Percentiles rank a stretch among this genome's conserved stretches.
These are phyloP conservation scores for Chrysoporthe cubensis DNA, from an alignment of 2,329 filamentous ascomycete species.

Conservation along the genomic window DNA sequence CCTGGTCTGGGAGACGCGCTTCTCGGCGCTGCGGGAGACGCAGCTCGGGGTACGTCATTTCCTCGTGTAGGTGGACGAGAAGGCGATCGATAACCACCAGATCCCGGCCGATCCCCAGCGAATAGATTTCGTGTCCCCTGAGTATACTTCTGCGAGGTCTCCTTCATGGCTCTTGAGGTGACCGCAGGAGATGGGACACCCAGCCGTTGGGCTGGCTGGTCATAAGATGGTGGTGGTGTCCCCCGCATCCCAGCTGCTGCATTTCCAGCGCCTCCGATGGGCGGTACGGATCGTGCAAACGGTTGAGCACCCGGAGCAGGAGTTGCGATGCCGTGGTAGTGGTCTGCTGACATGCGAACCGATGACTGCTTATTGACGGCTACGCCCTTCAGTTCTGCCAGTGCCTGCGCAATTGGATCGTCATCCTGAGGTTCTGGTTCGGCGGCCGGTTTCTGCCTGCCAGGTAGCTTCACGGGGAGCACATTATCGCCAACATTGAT, in stretches of 20 bases:
- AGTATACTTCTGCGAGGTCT: conserved; percentile 87
- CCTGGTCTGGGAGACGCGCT: conserved; percentile 65
- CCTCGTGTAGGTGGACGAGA: conserved; percentile 64
- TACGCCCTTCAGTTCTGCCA: conserved; percentile 90
- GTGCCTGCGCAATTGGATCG: conserved; percentile 89
- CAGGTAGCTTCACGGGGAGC: conserved; percentile 85
- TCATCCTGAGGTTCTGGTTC: conserved; percentile 59
- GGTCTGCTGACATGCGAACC: conserved; percentile 88
- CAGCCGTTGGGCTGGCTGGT: conserved; percentile 75
- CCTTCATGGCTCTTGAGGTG: conserved; percentile 93
- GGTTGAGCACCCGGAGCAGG: conserved; percentile 64
- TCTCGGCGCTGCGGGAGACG: conserved; percentile 72
- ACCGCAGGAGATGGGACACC: conserved; percentile 91
- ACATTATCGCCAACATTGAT: conserved; percentile 96
- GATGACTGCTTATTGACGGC: conserved; percentile 76
- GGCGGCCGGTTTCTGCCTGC: conserved; percentile 55
- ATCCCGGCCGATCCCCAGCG: conserved; percentile 40
- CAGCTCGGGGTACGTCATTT: conserved; percentile 60
- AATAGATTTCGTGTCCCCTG: conserved; percentile 84
- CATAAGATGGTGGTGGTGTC: conserved; percentile 87
- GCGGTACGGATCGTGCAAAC: conserved; percentile 47
- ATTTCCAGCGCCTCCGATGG: conserved; percentile 44
- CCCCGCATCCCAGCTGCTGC: conserved; percentile 65
- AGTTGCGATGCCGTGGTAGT: conserved; percentile 90
- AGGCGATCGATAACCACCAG: conserved; percentile 44